These are phyloP conservation scores for Lactifluus piperatus DNA, from an alignment of 768 basidiomycete genomes.

Conservation along the genomic window DNA sequence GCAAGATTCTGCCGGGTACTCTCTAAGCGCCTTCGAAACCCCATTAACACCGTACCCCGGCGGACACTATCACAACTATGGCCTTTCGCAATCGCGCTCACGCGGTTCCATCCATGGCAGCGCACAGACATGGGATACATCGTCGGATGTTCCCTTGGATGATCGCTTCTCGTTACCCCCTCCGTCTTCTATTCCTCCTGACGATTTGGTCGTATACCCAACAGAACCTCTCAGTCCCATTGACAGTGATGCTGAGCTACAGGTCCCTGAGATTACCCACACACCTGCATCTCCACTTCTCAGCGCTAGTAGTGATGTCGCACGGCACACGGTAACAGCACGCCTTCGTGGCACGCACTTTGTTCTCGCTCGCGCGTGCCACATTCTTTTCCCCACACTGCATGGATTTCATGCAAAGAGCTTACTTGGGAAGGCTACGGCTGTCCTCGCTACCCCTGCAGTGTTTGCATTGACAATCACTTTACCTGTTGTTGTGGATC, in stretches of 20 bases:
- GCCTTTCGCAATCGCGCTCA: slow-evolving; percentile 27
- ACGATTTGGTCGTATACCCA: neutral
- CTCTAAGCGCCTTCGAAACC: slow-evolving; percentile 57
- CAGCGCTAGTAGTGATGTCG: slow-evolving; percentile 41
- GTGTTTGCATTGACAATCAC: slow-evolving; percentile 82
- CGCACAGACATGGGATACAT: slow-evolving; percentile 42
- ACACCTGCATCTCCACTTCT: slow-evolving; percentile 41
- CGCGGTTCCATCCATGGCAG: slow-evolving; percentile 27
- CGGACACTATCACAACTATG: slow-evolving; percentile 56
- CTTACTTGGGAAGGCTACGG: slow-evolving; percentile 58
- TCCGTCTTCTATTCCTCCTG: slow-evolving; percentile 22
- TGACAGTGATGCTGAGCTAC: slow-evolving; percentile 15
- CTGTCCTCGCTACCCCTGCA: slow-evolving; percentile 78
- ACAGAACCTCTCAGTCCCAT: slow-evolving; percentile 14
- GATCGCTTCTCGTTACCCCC: slow-evolving; percentile 37
- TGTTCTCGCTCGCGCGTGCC: slow-evolving; percentile 35
- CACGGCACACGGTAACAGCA: slow-evolving; percentile 37
- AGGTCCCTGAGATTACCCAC: slow-evolving; percentile 44
- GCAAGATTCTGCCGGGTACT: slow-evolving; percentile 51
- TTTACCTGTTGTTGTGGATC: slow-evolving; percentile 77
- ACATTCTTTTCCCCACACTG: slow-evolving; percentile 81
- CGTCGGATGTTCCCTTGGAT: slow-evolving; percentile 42
- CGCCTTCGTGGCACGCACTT: slow-evolving; percentile 31
- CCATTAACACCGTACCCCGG: slow-evolving; percentile 63
- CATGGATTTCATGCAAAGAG: slow-evolving; percentile 66